Base-by-base conservation (phyloP, 2,329 filamentous ascomycete species). In the Colletotrichum spinosum region DNA sequence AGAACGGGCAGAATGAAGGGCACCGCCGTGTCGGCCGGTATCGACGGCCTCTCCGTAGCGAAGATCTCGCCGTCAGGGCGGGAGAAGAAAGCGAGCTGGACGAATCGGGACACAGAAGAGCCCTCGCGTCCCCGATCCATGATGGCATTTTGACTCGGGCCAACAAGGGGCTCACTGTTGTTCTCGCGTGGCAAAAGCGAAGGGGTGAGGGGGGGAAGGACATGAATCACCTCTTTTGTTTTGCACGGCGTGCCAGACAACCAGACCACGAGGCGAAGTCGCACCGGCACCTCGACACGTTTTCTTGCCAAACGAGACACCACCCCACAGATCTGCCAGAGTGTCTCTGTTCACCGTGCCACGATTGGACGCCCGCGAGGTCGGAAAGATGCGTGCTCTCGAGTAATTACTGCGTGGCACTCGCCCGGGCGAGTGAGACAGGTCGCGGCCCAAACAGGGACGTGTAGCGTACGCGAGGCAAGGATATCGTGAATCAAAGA, bases 211-310 rank as follows among this genome's bases (percentile, higher is more conserved):
- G 17, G 17, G 17, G 17, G 2, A 17, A 17, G 25, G 52, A 41
- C 44, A 17, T 62, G 57, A 49, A 46, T 53, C 58, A 65, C 51
- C 33, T 56, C 25, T 25, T 25, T 2, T 17, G n/a, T 25, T 4
- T 25, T 25, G 3, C 25, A 25, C 25, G 4, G 25, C 25, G 25
- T 39, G 15, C 41, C 62, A 62, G 62, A 51, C 46, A 62, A 58
- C 62, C 62, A 65, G 52, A 62, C 62, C 62, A 65, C 62, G 62
- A 65, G 62, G 62, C 37, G 33, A 56, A 37, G 58, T 65, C 12
- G 46, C 52, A 65, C 62, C 17, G 35, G 39, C 52, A 56, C 15
- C 45, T 15, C 39, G 37, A 49, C 33, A 33, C n/a, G n/a, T 25
- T 52, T 52, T 56, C 51, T 65, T 65, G 38, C 42, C 52, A 45